These are phyloP conservation scores for Chaetomium olivaceum DNA, from an alignment of 2,329 filamentous ascomycete species.

Conservation along the genomic window DNA sequence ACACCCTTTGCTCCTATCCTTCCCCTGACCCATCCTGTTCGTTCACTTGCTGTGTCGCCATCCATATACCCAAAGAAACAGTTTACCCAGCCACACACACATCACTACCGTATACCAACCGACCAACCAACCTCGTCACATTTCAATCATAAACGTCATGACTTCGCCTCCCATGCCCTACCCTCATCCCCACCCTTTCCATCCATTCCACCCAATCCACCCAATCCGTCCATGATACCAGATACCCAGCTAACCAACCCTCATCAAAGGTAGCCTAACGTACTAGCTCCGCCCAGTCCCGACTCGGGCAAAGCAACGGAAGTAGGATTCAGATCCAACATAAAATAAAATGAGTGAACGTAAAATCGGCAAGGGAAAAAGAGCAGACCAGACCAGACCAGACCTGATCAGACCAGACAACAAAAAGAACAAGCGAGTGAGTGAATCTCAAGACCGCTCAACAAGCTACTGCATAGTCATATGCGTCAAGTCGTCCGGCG, in stretches of 20 bases:
- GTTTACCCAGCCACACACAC: neutral
- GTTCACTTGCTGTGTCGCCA: neutral
- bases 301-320: neutral
- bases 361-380: neutral
- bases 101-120: neutral
- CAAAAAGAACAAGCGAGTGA: neutral
- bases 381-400: neutral
- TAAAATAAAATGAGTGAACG: neutral
- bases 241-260: neutral
- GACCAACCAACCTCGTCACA: neutral
- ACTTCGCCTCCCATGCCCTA: neutral
- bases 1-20: neutral
- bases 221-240: neutral
- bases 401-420: neutral
- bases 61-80: neutral
- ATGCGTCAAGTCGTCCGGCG: conserved; percentile 32
- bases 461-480: neutral
- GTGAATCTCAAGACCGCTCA: neutral
- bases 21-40: neutral
- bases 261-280: neutral
- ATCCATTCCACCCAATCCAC: neutral
- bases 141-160: conserved; percentile 7
- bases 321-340: neutral
- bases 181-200: neutral
- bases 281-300: neutral